These are phyloP conservation scores for Paramyrothecium sp. DNA, from an alignment of 2,329 filamentous ascomycete species.

Conservation along the genomic window DNA sequence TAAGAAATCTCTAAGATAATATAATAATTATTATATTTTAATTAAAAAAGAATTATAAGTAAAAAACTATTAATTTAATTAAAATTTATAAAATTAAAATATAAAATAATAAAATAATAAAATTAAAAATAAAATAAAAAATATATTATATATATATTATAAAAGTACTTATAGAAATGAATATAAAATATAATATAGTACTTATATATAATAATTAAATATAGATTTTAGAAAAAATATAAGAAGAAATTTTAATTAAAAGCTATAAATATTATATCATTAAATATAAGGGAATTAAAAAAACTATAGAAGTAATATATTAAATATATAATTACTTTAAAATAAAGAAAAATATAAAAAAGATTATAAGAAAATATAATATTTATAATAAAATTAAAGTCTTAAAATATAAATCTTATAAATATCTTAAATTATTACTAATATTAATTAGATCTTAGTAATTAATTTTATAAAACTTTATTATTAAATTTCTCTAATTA, in stretches of 20 bases:
- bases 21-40: no score
- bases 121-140: not conserved
- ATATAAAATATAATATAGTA: constrained; percentile 7
- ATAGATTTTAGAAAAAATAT: constrained; percentile 12
- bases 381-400: no score
- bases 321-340: no score
- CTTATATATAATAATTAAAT: constrained; percentile 11
- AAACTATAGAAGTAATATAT: constrained; percentile 7
- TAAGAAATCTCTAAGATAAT: no score
- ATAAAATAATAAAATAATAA: not conserved
- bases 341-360: no score
- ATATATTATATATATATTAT: not conserved
- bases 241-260: no score
- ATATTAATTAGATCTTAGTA: no score
- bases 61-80: no score
- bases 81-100: constrained; percentile 7
- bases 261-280: constrained; percentile 10
- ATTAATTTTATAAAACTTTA: constrained; percentile 9
- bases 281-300: constrained; percentile 3
- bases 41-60: no score
- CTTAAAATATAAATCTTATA: no score
- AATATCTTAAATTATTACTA: no score
- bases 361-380: no score
- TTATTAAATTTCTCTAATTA: constrained; percentile 16
- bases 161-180: constrained; percentile 3